Evolutionary conservation across 1,139 yeast species (phyloP).

Genomic region (Candida glucosophila): DNA sequence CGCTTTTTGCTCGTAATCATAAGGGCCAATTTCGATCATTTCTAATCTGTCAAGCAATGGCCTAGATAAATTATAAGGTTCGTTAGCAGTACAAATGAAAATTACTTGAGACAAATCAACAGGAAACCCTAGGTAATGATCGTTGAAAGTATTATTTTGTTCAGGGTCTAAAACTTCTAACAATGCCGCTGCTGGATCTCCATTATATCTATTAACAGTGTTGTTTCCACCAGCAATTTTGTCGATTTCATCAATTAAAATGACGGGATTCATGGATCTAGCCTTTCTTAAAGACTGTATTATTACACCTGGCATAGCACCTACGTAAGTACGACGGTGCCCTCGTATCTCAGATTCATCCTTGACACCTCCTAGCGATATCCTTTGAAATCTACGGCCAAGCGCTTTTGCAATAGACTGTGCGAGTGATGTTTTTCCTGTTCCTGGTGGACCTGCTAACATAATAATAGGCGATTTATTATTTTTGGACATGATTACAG

Average conservation of each 20-base stretch:
- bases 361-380: slow-evolving; percentile 81
- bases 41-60: slow-evolving; percentile 87
- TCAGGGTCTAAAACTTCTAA: slow-evolving; percentile 89
- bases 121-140: slow-evolving; percentile 84
- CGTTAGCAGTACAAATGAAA: slow-evolving; percentile 89
- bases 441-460: slow-evolving; percentile 93
- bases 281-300: slow-evolving; percentile 74
- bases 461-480: slow-evolving; percentile 67
- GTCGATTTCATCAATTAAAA: slow-evolving; percentile 82
- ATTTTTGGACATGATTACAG: slow-evolving; percentile 22
- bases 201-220: slow-evolving; percentile 48
- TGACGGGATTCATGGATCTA: slow-evolving; percentile 81
- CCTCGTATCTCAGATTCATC: slow-evolving; percentile 92
- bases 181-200: slow-evolving; percentile 89
- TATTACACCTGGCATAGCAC: slow-evolving; percentile 87
- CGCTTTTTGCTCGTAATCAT: slow-evolving; percentile 71
- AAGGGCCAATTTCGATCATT: slow-evolving; percentile 71
- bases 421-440: slow-evolving; percentile 87
- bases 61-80: slow-evolving; percentile 62
- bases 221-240: slow-evolving; percentile 59
- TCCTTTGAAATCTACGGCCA: slow-evolving; percentile 72
- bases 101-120: slow-evolving; percentile 77
- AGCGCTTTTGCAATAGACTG: slow-evolving; percentile 77
- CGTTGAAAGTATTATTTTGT: slow-evolving; percentile 71
- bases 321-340: slow-evolving; percentile 87